These are phyloP conservation scores for Naumovozyma baii DNA, from an alignment of 805 yeast genomes.

Conservation along the genomic window DNA sequence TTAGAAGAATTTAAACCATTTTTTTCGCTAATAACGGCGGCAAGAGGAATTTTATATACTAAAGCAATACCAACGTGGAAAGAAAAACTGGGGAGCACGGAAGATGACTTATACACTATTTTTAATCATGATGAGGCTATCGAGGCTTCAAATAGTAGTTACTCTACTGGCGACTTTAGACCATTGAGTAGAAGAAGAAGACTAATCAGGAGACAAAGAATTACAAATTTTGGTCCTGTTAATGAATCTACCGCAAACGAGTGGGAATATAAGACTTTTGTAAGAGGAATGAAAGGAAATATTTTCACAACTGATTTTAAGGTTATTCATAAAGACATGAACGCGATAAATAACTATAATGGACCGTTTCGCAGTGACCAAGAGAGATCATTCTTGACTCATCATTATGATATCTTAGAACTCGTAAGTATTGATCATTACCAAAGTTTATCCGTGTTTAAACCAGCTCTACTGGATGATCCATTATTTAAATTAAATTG, in stretches of 20 bases:
- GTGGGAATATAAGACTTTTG: conserved; percentile 13
- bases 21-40: not conserved
- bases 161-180: not conserved
- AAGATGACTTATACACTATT: not conserved
- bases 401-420: conserved; percentile 18
- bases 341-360: not conserved
- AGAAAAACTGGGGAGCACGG: conserved; percentile 4
- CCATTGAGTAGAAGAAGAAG: conserved; percentile 6
- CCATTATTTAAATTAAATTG: conserved; percentile 14
- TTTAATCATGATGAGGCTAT: not conserved
- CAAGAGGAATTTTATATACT: not conserved
- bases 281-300: conserved; percentile 13
- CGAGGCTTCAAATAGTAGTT: not conserved
- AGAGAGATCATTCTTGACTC: conserved; percentile 19
- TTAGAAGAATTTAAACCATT: too few species aligned
- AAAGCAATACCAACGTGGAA: conserved; percentile 19
- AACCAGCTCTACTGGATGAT: conserved; percentile 18
- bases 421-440: conserved; percentile 17
- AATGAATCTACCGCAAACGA: conserved; percentile 2
- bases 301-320: conserved; percentile 17
- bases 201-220: not conserved
- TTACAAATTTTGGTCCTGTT: not conserved
- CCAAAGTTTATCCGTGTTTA: conserved; percentile 12
- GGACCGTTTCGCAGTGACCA: conserved; percentile 7
- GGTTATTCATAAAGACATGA: not conserved